Conservation (phyloP, 176 grass and related monocot species). For the Hordeum marinum region DNA sequence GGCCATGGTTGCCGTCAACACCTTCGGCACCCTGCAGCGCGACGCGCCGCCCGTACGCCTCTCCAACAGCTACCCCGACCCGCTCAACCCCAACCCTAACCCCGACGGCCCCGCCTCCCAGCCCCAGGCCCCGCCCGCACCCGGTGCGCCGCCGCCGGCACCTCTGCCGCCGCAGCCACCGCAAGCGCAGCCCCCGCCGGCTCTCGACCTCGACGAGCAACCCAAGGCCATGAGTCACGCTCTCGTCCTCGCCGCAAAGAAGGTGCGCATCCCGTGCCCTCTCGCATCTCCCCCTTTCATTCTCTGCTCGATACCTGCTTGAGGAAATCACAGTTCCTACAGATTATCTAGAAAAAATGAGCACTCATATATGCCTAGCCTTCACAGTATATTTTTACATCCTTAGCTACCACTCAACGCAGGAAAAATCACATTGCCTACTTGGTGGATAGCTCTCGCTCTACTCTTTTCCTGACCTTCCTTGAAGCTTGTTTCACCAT, state of each 20-base stretch:
- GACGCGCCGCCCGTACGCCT: slow-evolving; percentile 85
- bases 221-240: slow-evolving; percentile 85
- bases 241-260: slow-evolving; percentile 85
- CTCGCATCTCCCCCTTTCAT: neutral
- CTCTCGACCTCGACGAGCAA: slow-evolving; percentile 54
- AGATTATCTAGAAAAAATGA: neutral
- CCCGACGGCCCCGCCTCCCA: slow-evolving; percentile 28
- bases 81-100: slow-evolving; percentile 54
- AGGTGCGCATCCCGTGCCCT: slow-evolving; percentile 31
- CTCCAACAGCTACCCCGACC: slow-evolving; percentile 80
- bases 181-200: slow-evolving; percentile 15
- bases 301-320: slow-evolving; percentile 2
- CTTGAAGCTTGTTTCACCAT: too few species aligned
- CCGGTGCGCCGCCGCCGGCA: neutral
- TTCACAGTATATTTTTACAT: too few species aligned
- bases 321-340: neutral
- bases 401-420: too few species aligned
- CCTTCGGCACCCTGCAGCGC: slow-evolving; percentile 87
- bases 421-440: too few species aligned
- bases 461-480: too few species aligned
- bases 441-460: too few species aligned
- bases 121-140: slow-evolving; percentile 21
- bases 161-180: neutral
- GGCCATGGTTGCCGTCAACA: slow-evolving; percentile 77
- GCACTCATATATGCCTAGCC: too few species aligned